phyloP scores from a whole-genome alignment of 2,329 filamentous ascomycete species.

The Alternaria ethzedia region DNA sequence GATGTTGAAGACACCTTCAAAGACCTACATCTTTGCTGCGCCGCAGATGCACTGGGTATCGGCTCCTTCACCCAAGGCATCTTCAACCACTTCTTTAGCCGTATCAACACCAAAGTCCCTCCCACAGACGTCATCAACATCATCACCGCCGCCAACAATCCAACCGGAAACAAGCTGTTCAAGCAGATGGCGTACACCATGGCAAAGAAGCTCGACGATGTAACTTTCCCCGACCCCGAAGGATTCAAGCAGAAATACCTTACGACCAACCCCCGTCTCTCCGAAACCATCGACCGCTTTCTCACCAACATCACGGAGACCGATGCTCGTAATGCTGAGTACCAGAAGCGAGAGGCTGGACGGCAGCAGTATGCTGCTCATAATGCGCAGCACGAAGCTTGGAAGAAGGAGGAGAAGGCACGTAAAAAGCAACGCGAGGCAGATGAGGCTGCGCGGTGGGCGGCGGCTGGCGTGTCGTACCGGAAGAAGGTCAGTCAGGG shows the following conservation, averaged over 20 bases:
- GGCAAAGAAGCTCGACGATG: not conserved
- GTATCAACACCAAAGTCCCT: not conserved
- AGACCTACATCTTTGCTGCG: slow-evolving; percentile 4
- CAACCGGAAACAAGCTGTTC: slow-evolving; percentile 2
- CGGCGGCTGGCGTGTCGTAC: slow-evolving; percentile 1
- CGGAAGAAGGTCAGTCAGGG: slow-evolving; percentile 1
- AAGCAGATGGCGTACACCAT: slow-evolving; percentile 10
- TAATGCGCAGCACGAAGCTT: not conserved
- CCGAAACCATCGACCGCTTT: not conserved
- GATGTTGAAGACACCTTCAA: not conserved
- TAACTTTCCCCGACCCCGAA: not conserved
- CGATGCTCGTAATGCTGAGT: not conserved
- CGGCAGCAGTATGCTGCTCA: not conserved
- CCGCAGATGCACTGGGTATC: slow-evolving; percentile 8
- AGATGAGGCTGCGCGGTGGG: not conserved
- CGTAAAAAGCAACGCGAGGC: not conserved
- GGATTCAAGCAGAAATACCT: not conserved
- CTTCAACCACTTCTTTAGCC: slow-evolving; percentile 7
- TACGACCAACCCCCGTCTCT: not conserved
- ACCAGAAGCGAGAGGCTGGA: not conserved
- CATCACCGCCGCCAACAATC: slow-evolving; percentile 1
- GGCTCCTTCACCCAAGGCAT: slow-evolving; percentile 3
- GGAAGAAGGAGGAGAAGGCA: not conserved
- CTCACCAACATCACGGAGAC: not conserved
- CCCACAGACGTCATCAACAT: slow-evolving; percentile 1